A percentile compares a stretch with the other conserved stretches of the same genome.
Conservation (phyloP, 805 yeast species). For the Candida ulmi region DNA sequence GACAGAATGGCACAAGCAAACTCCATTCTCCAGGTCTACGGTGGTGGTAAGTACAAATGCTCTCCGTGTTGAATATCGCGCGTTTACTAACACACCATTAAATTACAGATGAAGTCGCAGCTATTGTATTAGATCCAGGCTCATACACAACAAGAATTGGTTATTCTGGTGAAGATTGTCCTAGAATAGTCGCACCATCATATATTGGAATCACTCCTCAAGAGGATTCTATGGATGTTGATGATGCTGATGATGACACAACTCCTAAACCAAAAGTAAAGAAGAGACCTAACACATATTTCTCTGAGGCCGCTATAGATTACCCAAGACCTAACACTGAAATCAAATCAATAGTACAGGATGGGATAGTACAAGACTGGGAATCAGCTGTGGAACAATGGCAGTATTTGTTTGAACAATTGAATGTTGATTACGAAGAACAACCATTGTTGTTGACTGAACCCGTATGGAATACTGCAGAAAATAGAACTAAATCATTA, state of each 20-base stretch:
- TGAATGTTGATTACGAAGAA: constrained; percentile 51
- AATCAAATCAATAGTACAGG: constrained; percentile 51
- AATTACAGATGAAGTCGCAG: constrained; percentile 73
- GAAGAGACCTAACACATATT: constrained; percentile 23
- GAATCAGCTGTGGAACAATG: constrained; percentile 78
- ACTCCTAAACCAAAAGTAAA: constrained; percentile 9
- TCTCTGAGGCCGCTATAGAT: constrained; percentile 36
- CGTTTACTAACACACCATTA: constrained; percentile 6
- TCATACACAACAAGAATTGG: constrained; percentile 80
- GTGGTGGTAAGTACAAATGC: constrained; percentile 10
- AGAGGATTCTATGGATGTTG: constrained; percentile 18
- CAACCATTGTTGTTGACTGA: constrained; percentile 82
- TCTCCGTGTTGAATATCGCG: too few species aligned
- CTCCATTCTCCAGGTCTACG: constrained; percentile 17
- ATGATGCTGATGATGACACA: constrained; percentile 18
- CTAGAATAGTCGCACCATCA: constrained; percentile 72
- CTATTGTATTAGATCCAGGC: constrained; percentile 90
- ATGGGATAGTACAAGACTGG: constrained; percentile 74
- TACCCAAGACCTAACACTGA: constrained; percentile 49
- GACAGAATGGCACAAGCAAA: constrained; percentile 19
- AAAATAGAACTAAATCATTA: constrained; percentile 61
- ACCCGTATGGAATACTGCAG: constrained; percentile 75
- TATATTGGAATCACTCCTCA: constrained; percentile 39
- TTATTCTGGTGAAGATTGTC: constrained; percentile 88
- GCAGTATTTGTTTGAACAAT: constrained; percentile 47